Conservation (phyloP, 495 filamentous ascomycete genomes). For the Hyaloscypha finlandica region DNA sequence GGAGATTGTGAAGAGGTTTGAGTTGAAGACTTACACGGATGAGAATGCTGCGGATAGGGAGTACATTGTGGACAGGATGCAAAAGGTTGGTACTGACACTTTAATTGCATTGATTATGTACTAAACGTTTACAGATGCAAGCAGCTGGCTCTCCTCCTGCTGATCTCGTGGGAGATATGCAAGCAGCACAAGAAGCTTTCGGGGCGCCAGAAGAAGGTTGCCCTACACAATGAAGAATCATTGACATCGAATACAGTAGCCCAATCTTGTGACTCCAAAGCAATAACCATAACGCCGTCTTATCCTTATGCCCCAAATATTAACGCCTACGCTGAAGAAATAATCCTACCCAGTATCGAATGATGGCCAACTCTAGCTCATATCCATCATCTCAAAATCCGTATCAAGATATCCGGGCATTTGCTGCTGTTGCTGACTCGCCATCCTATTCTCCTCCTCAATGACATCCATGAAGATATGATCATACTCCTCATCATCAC, state of each 20-base stretch:
- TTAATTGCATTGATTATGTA: slow-evolving; percentile 17
- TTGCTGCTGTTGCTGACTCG: slow-evolving; percentile 19
- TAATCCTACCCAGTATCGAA: slow-evolving; percentile 6
- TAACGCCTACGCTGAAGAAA: slow-evolving; percentile 30
- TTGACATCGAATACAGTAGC: slow-evolving; percentile 24
- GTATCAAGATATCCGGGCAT: slow-evolving; percentile 20
- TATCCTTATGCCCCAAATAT: slow-evolving; percentile 13
- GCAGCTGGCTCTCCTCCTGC: slow-evolving; percentile 83
- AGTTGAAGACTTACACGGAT: slow-evolving; percentile 76
- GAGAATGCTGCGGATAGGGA: slow-evolving; percentile 78
- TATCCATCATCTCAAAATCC: slow-evolving; percentile 32
- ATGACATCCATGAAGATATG: slow-evolving; percentile 57
- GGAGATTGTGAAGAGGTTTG: slow-evolving; percentile 89
- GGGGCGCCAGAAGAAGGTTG: slow-evolving; percentile 71
- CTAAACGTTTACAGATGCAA: slow-evolving; percentile 72
- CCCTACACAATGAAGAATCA: slow-evolving; percentile 61
- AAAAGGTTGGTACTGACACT: slow-evolving; percentile 65
- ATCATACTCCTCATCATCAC: slow-evolving; percentile 56
- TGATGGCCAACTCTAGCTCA: slow-evolving; percentile 17
- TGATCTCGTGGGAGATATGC: slow-evolving; percentile 89
- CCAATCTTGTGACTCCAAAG: not conserved
- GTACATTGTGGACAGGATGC: slow-evolving; percentile 96
- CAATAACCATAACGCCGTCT: slow-evolving; percentile 13
- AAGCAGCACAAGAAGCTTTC: slow-evolving; percentile 70
- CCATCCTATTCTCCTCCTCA: slow-evolving; percentile 36